Evolutionary conservation across 768 basidiomycete genomes (phyloP), one percentile per base, ranked within the genome.

Genomic region (Boletales sp.): DNA sequence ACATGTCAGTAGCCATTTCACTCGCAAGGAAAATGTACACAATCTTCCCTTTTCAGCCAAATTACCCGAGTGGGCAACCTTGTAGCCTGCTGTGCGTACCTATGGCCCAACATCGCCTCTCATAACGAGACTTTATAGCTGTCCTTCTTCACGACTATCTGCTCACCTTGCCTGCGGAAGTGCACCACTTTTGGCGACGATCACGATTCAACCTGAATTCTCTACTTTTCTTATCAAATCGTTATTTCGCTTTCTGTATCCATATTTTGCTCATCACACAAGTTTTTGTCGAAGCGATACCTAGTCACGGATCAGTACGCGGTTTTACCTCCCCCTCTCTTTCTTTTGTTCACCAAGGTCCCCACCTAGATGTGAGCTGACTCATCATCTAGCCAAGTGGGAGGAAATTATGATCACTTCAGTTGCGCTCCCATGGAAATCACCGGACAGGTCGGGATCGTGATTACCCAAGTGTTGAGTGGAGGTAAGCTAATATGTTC

Each of bases 81-180:
- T 8, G 17, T 51, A 19, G 43, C 52, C 18, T 49, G 45, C 39
- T 36, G 56, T 58, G 33, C 12, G 56, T 42, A 41, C 15, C 17
- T 34, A 13, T 21, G 14, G 18, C 12, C 21, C 14, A 15, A 37
- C n/a, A 2, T 9, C 5, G 4, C 17, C 17, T 28, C 38, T 28
- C 3, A n/a, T 42, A 32, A 46, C 49, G 5, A 19, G 10, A 12
- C 12, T 14, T 33, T n/a, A 8, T 17, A 68, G 70, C 40, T n/a
- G 43, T 71, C 8, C 54, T 73, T 18, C 57, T 72, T 14, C 75
- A 76, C 43, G 80, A 81, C 43, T 78, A 76, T 51, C 34, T 68
- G 36, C 60, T 79, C 35, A 82, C 80, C 0, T 54, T 81, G 5
- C 41, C 54, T 1, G 45, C 51, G 28, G 80, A 82, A 51, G 64